Conservation (phyloP, 805 yeast genomes). For the Myxozyma geophila region DNA sequence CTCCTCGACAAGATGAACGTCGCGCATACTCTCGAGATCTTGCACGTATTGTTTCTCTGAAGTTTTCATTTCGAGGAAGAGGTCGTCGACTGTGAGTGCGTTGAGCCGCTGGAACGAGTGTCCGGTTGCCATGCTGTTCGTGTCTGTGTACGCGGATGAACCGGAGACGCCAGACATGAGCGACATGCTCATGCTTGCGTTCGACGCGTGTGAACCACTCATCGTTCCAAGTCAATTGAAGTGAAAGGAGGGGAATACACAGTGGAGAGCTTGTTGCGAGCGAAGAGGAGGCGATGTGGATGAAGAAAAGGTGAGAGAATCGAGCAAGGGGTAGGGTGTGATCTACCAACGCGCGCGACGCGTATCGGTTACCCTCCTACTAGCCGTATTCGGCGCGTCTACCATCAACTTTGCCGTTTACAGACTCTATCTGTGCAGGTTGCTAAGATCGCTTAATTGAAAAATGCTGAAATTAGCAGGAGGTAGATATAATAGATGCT, state of each 20-base stretch:
- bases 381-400: background rate
- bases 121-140: background rate
- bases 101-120: constrained; percentile 20
- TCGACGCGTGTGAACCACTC: constrained; percentile 7
- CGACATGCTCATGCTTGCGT: constrained; percentile 14
- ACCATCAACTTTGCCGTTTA: background rate
- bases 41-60: constrained; percentile 28
- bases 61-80: constrained; percentile 24
- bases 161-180: constrained; percentile 10
- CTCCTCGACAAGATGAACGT: constrained; percentile 26
- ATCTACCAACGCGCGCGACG: constrained; percentile 5
- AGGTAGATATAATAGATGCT: background rate
- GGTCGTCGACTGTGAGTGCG: constrained; percentile 35
- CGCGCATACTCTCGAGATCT: constrained; percentile 23
- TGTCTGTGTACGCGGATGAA: background rate
- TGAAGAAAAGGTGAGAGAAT: background rate
- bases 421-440: too few species aligned
- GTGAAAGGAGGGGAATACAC: background rate
- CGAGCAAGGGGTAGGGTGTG: constrained; percentile 11
- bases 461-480: background rate
- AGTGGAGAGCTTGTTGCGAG: background rate
- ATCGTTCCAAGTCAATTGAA: background rate
- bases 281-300: background rate
- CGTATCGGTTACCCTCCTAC: constrained; percentile 9
- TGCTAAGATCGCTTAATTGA: too few species aligned